Conservation (phyloP, 1,139 yeast genomes). For the Blastobotrys arbuscula region DNA sequence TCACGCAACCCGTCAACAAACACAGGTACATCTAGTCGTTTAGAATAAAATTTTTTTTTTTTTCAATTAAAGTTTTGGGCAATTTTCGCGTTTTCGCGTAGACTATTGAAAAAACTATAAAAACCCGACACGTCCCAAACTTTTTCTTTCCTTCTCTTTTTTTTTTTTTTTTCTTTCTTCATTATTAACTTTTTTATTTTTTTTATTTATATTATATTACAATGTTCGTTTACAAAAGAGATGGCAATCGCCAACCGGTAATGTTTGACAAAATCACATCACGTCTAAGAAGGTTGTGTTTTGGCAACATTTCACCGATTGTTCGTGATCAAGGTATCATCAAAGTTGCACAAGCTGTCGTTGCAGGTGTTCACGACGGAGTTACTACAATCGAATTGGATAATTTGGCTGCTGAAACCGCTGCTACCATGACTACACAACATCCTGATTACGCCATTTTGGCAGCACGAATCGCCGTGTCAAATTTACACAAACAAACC, state of each 20-base stretch:
- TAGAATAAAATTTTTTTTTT: too few species aligned
- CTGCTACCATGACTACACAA: slow-evolving; percentile 93
- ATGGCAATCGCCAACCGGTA: slow-evolving; percentile 83
- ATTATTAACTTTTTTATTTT: not conserved
- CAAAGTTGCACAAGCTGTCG: slow-evolving; percentile 81
- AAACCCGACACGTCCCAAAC: not conserved
- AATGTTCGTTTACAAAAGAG: slow-evolving; percentile 55
- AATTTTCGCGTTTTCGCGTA: not conserved
- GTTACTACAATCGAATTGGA: slow-evolving; percentile 91
- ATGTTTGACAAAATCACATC: slow-evolving; percentile 73
- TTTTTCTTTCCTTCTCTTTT: slow-evolving; percentile 1
- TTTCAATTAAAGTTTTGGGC: too few species aligned
- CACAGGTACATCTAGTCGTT: too few species aligned
- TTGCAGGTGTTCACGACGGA: slow-evolving; percentile 84
- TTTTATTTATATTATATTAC: not conserved
- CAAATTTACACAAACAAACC: slow-evolving; percentile 89
- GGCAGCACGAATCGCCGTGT: slow-evolving; percentile 92
- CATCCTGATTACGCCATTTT: slow-evolving; percentile 94
- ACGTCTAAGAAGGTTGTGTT: slow-evolving; percentile 61
- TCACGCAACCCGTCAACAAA: too few species aligned
- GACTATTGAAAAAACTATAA: not conserved
- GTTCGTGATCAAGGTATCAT: slow-evolving; percentile 60
- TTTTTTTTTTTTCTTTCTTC: slow-evolving; percentile 1
- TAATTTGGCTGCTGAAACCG: slow-evolving; percentile 93
- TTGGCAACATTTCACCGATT: slow-evolving; percentile 76